These are phyloP conservation scores for Pleoardoris graminearum DNA, from an alignment of 2,329 filamentous ascomycete species.

Conservation along the genomic window DNA sequence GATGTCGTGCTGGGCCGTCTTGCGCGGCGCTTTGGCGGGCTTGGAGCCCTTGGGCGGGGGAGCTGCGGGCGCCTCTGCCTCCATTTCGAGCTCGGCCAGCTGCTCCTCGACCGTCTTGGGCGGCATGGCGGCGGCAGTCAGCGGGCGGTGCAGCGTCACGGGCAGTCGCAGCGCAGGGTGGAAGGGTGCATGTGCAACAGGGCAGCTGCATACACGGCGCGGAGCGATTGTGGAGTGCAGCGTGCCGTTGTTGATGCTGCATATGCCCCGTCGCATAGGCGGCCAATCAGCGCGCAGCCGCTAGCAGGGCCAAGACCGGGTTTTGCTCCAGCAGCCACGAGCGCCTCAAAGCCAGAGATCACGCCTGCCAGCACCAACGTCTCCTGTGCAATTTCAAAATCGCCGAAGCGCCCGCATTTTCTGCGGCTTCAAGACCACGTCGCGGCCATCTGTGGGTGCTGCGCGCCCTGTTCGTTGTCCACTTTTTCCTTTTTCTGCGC, in stretches of 20 bases:
- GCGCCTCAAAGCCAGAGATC: constrained; percentile 40
- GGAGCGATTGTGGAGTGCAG: constrained; percentile 11
- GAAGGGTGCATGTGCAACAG: neutral
- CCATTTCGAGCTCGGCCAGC: constrained; percentile 49
- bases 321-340: constrained; percentile 40
- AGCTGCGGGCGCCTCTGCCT: constrained; percentile 37
- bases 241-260: constrained; percentile 14
- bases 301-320: constrained; percentile 31
- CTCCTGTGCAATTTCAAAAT: constrained; percentile 21
- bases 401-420: neutral
- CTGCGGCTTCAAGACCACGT: constrained; percentile 14
- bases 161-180: too few species aligned
- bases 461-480: constrained; percentile 26
- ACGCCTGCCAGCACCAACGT: constrained; percentile 31
- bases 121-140: constrained; percentile 29
- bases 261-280: neutral
- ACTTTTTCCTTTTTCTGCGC: constrained; percentile 20
- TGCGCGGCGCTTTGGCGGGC: constrained; percentile 49
- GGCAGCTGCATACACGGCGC: neutral
- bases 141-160: too few species aligned
- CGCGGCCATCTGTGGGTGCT: constrained; percentile 15
- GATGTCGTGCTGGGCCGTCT: constrained; percentile 53
- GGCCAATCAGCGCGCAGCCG: constrained; percentile 25
- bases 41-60: constrained; percentile 48
- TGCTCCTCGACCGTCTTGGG: constrained; percentile 52